Percentiles rank a stretch among this genome's conserved stretches.
phyloP scores from a whole-genome alignment of 176 grass and related monocot genomes.

The Tillandsia fasciculata region DNA sequence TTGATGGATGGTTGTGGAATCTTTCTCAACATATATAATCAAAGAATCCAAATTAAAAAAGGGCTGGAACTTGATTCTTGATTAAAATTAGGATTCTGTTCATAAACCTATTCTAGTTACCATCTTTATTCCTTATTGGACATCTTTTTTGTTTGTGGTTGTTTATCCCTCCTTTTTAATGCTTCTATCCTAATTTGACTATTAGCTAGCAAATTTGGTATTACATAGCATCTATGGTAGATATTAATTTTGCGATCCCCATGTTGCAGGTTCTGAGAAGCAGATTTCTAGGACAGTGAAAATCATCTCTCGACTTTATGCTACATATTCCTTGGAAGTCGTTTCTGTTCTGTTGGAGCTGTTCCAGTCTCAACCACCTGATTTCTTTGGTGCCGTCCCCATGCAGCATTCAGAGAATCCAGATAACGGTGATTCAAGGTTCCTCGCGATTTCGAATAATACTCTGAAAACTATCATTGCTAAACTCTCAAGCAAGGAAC shows the following conservation, averaged over 20 bases:
- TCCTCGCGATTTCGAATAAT: slow-evolving; percentile 28
- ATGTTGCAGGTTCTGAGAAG: slow-evolving; percentile 53
- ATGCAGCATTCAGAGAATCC: slow-evolving; percentile 32
- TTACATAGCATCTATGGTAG: not conserved
- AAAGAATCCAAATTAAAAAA: too few species aligned
- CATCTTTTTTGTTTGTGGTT: not conserved
- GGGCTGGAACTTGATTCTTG: too few species aligned
- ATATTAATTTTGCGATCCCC: slow-evolving; percentile 16
- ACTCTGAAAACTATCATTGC: slow-evolving; percentile 48
- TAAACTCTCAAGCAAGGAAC: slow-evolving; percentile 62
- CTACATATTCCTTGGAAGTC: slow-evolving; percentile 51
- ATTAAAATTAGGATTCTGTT: too few species aligned
- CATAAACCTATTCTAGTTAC: too few species aligned
- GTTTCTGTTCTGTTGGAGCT: slow-evolving; percentile 58
- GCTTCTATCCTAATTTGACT: not conserved
- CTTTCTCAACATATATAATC: too few species aligned
- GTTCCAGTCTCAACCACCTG: slow-evolving; percentile 37
- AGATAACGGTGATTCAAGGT: slow-evolving; percentile 18
- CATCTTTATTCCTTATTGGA: not conserved
- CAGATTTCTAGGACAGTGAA: slow-evolving; percentile 37
- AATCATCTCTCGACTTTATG: slow-evolving; percentile 45
- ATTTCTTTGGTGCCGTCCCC: slow-evolving; percentile 25
- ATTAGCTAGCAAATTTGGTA: not conserved
- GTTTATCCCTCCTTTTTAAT: not conserved
- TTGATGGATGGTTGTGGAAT: too few species aligned